Evolutionary conservation across 805 yeast genomes (phyloP).

Genomic region (Candida ficus): DNA sequence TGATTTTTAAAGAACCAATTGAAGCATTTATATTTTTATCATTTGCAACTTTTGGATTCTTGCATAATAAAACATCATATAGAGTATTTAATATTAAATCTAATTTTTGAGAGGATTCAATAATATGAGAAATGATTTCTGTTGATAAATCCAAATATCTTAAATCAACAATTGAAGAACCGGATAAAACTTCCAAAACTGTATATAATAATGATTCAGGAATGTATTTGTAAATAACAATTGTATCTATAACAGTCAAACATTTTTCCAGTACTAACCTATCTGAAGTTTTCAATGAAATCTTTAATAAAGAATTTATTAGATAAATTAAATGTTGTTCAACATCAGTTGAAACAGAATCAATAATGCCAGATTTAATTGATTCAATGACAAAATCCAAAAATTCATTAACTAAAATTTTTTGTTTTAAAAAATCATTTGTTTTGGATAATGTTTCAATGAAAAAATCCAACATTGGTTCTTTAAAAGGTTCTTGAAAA

Average conservation of each 20-base stretch:
- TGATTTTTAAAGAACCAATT: slow-evolving; percentile 35
- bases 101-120: slow-evolving; percentile 11
- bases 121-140: slow-evolving; percentile 34
- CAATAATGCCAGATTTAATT: slow-evolving; percentile 35
- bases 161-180: slow-evolving; percentile 33
- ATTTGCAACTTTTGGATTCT: slow-evolving; percentile 5
- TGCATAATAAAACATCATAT: slow-evolving; percentile 14
- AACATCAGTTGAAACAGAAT: slow-evolving; percentile 21
- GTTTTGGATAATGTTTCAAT: slow-evolving; percentile 28
- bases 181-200: slow-evolving; percentile 42
- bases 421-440: slow-evolving; percentile 20
- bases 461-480: slow-evolving; percentile 34
- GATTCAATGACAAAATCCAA: slow-evolving; percentile 38
- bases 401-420: slow-evolving; percentile 20
- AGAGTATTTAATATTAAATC: slow-evolving; percentile 13
- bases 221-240: slow-evolving; percentile 40
- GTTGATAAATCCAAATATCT: slow-evolving; percentile 32
- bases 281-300: slow-evolving; percentile 37
- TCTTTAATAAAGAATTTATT: slow-evolving; percentile 29
- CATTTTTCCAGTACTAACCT: slow-evolving; percentile 32
- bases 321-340: slow-evolving; percentile 28
- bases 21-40: slow-evolving; percentile 27
- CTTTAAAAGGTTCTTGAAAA: slow-evolving; percentile 39
- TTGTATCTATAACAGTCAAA: slow-evolving; percentile 37
- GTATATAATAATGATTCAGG: slow-evolving; percentile 36